phyloP scores from a whole-genome alignment of 495 filamentous ascomycete species.

The Penicillium ochrochloron region DNA sequence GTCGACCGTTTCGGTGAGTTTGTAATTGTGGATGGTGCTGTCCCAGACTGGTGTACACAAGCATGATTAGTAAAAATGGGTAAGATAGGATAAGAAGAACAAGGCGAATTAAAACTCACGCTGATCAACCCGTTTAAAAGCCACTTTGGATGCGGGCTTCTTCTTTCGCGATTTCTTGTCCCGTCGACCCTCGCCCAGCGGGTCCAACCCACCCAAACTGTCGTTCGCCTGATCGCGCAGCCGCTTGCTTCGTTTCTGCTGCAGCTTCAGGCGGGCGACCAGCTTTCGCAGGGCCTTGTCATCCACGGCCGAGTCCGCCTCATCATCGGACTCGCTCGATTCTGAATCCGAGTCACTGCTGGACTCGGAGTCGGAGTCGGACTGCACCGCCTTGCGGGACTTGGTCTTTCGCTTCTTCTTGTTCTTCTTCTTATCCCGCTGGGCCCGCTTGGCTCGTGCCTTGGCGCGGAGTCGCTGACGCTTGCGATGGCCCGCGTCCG shows the following conservation, averaged over 20 bases:
- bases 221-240: slow-evolving; percentile 35
- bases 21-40: slow-evolving; percentile 79
- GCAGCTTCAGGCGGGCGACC: slow-evolving; percentile 54
- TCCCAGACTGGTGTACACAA: slow-evolving; percentile 67
- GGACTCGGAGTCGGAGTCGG: slow-evolving; percentile 42
- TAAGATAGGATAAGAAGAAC: background rate
- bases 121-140: slow-evolving; percentile 87
- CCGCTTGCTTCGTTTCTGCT: slow-evolving; percentile 45
- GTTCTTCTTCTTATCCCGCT: slow-evolving; percentile 40
- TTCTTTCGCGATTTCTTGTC: slow-evolving; percentile 40
- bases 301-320: slow-evolving; percentile 40
- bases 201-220: slow-evolving; percentile 16
- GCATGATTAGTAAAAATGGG: slow-evolving; percentile 2
- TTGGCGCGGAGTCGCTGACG: slow-evolving; percentile 46
- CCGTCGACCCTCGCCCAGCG: slow-evolving; percentile 20
- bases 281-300: slow-evolving; percentile 53
- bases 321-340: slow-evolving; percentile 34
- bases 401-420: slow-evolving; percentile 44
- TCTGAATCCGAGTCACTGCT: slow-evolving; percentile 33
- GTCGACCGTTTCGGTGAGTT: slow-evolving; percentile 79
- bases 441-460: slow-evolving; percentile 49
- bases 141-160: slow-evolving; percentile 67
- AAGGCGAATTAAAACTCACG: slow-evolving; percentile 38
- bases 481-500: slow-evolving; percentile 37
- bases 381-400: slow-evolving; percentile 38